phyloP scores from a whole-genome alignment of 768 basidiomycete genomes.

The Boletales sp. region DNA sequence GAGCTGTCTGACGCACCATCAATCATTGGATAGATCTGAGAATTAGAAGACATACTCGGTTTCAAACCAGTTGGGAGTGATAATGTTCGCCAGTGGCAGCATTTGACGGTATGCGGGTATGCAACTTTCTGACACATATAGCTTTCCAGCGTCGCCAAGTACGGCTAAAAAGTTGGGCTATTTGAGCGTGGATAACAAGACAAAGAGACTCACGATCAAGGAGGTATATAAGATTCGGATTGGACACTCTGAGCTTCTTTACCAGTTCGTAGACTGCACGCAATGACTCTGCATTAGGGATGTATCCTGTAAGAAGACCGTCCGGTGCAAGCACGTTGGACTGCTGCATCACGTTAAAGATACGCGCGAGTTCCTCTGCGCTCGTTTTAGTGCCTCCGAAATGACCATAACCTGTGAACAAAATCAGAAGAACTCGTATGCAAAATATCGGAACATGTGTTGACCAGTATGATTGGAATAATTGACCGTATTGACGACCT shows the following conservation, averaged over 20 bases:
- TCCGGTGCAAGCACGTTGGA: constrained; percentile 73
- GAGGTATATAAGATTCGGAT: constrained; percentile 72
- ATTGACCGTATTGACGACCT: constrained; percentile 90
- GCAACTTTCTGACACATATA: constrained; percentile 87
- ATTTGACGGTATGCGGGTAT: constrained; percentile 82
- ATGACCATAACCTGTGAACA: constrained; percentile 68
- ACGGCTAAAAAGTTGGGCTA: constrained; percentile 56
- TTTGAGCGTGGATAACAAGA: background rate
- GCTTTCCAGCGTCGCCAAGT: constrained; percentile 83
- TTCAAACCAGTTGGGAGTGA: constrained; percentile 98
- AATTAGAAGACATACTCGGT: constrained; percentile 61
- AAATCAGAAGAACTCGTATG: background rate
- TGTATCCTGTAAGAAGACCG: constrained; percentile 86
- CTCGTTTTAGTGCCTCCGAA: constrained; percentile 77
- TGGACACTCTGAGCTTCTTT: constrained; percentile 51
- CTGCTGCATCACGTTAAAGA: constrained; percentile 69
- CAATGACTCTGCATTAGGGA: constrained; percentile 80
- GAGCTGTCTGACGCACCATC: constrained; percentile 51
- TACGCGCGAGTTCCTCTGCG: constrained; percentile 67
- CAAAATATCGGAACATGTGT: constrained; percentile 7
- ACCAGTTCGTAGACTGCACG: constrained; percentile 62
- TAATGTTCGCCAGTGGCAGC: constrained; percentile 82
- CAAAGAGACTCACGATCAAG: constrained; percentile 72
- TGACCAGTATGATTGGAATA: constrained; percentile 92
- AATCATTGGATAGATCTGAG: background rate